These are phyloP conservation scores for Pseudomassariella vexata DNA, from an alignment of 2,329 filamentous ascomycete genomes.

Conservation along the genomic window DNA sequence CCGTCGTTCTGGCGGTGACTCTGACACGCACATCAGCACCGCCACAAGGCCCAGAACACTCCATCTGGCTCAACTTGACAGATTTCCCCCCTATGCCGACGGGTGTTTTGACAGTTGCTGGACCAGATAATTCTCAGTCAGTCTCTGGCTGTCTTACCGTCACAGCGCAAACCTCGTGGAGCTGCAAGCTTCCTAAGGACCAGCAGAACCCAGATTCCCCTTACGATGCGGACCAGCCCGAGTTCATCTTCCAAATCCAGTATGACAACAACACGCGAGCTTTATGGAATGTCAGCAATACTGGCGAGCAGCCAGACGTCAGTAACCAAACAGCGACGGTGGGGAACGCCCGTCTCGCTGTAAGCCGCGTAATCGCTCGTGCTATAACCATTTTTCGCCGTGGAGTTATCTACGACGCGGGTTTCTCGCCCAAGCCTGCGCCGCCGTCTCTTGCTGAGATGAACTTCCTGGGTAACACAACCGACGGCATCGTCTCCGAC, in stretches of 20 bases:
- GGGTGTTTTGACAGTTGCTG: slow-evolving; percentile 72
- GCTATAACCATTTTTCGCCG: slow-evolving; percentile 9
- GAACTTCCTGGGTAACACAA: slow-evolving; percentile 78
- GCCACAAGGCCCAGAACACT: slow-evolving; percentile 26
- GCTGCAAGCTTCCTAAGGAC: slow-evolving; percentile 77
- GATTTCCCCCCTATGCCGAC: slow-evolving; percentile 83
- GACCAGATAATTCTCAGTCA: slow-evolving; percentile 60
- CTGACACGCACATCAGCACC: slow-evolving; percentile 35
- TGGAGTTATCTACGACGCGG: slow-evolving; percentile 16
- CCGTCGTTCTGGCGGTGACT: slow-evolving; percentile 52
- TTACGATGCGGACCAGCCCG: slow-evolving; percentile 64
- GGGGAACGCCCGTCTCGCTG: slow-evolving; percentile 3
- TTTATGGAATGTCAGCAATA: slow-evolving; percentile 40
- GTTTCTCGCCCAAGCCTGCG: slow-evolving; percentile 46
- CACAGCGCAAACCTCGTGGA: slow-evolving; percentile 64
- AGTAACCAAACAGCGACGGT: not conserved
- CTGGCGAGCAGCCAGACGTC: slow-evolving; percentile 16
- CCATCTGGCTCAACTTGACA: slow-evolving; percentile 76
- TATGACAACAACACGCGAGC: slow-evolving; percentile 55
- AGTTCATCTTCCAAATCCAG: slow-evolving; percentile 75
- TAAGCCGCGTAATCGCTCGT: slow-evolving; percentile 6
- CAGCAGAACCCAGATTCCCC: slow-evolving; percentile 59
- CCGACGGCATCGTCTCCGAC: slow-evolving; percentile 61
- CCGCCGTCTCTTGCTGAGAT: slow-evolving; percentile 64
- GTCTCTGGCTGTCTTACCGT: slow-evolving; percentile 66